Evolutionary conservation across 352 stramenopile species (phyloP), one percentile per base, ranked within the genome.

Genomic region (Phytophthora colocasiae): DNA sequence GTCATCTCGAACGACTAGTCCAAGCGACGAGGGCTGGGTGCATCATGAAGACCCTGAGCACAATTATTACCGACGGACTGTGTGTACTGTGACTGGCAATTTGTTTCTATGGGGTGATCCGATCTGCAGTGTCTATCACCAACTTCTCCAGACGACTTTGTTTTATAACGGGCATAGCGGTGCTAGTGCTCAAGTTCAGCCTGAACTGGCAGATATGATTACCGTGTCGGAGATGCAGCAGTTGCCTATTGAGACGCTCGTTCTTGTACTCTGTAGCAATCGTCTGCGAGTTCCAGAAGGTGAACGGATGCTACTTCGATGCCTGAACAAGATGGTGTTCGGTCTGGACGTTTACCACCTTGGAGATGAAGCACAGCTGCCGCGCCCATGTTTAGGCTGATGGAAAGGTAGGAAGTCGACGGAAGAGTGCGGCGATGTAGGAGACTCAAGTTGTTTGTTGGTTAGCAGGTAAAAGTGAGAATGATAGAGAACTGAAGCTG

Each of bases 111-210:
- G 80, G 81, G 71, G 76, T 19, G 74, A 91, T 44, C 69, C 63
- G 8, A 53, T 91, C 32, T 89, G 80, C 63, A 89, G 83, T 29
- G 36, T 87, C 52, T 89, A 89, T 34, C 81, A 92, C 58, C 85
- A 81, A 49, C 29, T 92, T 19, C 63, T 87, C 11, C 52, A 77
- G 15, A 75, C 68, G 36, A 85, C 80, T 31, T 55, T 91, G 2
- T 92, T 92, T 49, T 87, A 86, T 48, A 57, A 66, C 19, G 29
- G 58, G 5, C 82, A 71, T 11, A 58, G 8, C 1, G 65, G 58
- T 22, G 56, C 71, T 0, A 38, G n/a, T 9, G 46, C 60, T n/a
- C n/a, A n/a, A n/a, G n/a, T n/a, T n/a, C n/a, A n/a, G n/a, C n/a
- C n/a, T 8, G 66, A 74, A 7, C 66, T 75, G 14, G 52, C 48